These are phyloP conservation scores for Erythrophleum ivorense DNA, from an alignment of 331 rosid species.

Conservation along the genomic window DNA sequence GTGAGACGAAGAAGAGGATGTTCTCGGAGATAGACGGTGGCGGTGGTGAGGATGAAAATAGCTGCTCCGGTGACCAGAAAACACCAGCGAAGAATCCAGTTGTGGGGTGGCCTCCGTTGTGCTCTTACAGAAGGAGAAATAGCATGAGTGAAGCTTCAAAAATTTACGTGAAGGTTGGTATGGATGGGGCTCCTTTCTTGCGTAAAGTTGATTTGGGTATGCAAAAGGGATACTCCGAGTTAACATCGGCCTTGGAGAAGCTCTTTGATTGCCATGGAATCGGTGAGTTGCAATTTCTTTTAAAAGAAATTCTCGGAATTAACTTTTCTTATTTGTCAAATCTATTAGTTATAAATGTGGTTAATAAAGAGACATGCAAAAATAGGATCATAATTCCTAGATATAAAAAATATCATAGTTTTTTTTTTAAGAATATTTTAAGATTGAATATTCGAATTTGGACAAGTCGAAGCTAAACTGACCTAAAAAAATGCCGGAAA, in stretches of 20 bases:
- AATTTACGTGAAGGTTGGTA: slow-evolving; percentile 84
- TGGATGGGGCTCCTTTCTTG: slow-evolving; percentile 92
- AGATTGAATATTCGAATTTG: no score
- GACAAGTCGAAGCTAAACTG: no score
- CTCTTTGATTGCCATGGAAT: slow-evolving; percentile 70
- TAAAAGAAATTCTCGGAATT: no score
- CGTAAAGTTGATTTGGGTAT: slow-evolving; percentile 73
- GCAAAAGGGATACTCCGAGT: slow-evolving; percentile 67
- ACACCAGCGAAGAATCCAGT: slow-evolving; percentile 44
- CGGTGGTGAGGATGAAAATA: slow-evolving; percentile 9
- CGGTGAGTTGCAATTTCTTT: slow-evolving; percentile 39
- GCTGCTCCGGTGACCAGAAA: slow-evolving; percentile 38
- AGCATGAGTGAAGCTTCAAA: slow-evolving; percentile 55
- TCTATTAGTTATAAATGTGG: background rate
- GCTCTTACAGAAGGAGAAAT: slow-evolving; percentile 71
- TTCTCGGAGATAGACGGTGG: slow-evolving; percentile 60
- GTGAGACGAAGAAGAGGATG: slow-evolving; percentile 66
- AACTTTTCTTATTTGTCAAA: background rate
- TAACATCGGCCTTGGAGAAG: slow-evolving; percentile 75
- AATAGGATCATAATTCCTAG: background rate
- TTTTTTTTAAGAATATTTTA: no score
- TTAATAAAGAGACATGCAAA: background rate
- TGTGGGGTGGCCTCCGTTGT: slow-evolving; percentile 91
- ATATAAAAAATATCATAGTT: no score
- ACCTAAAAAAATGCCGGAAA: background rate